Conservation (phyloP, 78 protist species). For the Anaeramoeba flamelloides region DNA sequence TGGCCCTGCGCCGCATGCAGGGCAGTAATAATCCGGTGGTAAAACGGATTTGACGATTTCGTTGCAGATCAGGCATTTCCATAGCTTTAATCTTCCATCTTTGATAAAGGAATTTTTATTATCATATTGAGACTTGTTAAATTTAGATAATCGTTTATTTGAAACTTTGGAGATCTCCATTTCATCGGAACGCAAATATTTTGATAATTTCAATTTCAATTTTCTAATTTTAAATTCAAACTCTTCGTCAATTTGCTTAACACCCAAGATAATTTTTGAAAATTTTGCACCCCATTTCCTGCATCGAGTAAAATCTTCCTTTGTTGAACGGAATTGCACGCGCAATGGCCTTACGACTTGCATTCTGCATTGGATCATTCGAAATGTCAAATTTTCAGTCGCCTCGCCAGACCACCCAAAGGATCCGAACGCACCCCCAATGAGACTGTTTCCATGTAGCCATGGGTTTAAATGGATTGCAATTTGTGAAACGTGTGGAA, state of each 20-base stretch:
- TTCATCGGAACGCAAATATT: no score
- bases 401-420: background rate
- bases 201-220: no score
- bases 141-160: background rate
- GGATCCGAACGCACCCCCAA: background rate
- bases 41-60: background rate
- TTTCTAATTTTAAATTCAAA: background rate
- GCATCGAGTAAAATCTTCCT: background rate
- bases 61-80: background rate
- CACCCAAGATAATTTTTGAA: background rate
- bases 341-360: background rate
- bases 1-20: background rate
- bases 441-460: background rate
- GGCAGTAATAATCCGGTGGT: background rate
- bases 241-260: background rate
- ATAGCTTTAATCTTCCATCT: background rate
- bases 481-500: background rate
- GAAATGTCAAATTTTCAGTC: background rate
- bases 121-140: background rate
- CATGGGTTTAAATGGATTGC: background rate
- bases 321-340: background rate
- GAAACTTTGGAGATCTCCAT: background rate
- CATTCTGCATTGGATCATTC: background rate
- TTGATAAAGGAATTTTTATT: no score
- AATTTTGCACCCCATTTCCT: background rate